These are phyloP conservation scores for Ganoderma leucocontextum DNA, from an alignment of 1,284 basidiomycete genomes.

Conservation along the genomic window DNA sequence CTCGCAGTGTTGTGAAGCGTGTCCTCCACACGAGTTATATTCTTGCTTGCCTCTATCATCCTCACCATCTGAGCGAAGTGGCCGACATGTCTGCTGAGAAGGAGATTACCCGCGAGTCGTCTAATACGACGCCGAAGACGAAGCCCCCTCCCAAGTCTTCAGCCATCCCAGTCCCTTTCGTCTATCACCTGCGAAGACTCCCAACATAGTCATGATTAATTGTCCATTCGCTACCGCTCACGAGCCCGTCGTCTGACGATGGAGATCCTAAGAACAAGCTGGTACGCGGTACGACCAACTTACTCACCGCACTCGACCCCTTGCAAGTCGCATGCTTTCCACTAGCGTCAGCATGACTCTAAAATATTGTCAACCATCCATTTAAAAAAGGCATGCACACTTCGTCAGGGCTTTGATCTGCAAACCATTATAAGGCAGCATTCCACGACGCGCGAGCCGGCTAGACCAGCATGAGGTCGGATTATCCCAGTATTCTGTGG, in stretches of 20 bases:
- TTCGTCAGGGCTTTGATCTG: not conserved
- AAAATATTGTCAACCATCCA: not conserved
- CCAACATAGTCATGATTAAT: no score
- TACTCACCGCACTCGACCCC: not conserved
- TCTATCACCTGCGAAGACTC: slow-evolving; percentile 55
- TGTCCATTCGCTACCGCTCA: not conserved
- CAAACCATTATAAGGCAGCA: no score
- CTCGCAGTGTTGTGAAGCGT: no score
- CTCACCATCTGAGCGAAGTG: not conserved
- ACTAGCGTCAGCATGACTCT: not conserved
- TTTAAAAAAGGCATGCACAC: not conserved
- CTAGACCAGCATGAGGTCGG: not conserved
- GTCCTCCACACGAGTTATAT: no score
- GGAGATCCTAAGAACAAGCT: no score
- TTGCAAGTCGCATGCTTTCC: not conserved
- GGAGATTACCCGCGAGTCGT: slow-evolving; percentile 26
- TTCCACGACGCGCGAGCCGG: not conserved
- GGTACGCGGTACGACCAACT: no score
- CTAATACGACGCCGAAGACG: slow-evolving; percentile 43
- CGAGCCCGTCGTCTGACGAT: not conserved
- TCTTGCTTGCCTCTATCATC: not conserved
- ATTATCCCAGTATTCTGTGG: not conserved
- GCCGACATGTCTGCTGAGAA: slow-evolving; percentile 24
- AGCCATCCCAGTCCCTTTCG: slow-evolving; percentile 63
- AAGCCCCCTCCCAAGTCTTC: slow-evolving; percentile 60